Percentiles rank a stretch among this genome's conserved stretches.
These are phyloP conservation scores for Scheffersomyces ergatensis DNA, from an alignment of 805 yeast genomes.

Conservation along the genomic window DNA sequence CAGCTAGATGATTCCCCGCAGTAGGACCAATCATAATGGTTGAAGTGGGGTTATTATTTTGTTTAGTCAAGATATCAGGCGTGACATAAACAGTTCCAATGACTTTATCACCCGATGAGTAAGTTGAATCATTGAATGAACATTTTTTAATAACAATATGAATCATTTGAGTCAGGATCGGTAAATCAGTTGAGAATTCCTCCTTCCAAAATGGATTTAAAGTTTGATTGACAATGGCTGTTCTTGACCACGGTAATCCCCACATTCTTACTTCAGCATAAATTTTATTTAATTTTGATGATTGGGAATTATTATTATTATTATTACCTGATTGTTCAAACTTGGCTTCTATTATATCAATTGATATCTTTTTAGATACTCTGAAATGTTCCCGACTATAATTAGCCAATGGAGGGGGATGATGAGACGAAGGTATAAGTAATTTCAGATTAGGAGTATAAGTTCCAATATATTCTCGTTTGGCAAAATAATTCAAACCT, in stretches of 20 bases:
- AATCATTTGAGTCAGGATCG: slow-evolving; percentile 52
- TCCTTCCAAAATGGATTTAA: slow-evolving; percentile 82
- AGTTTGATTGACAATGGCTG: slow-evolving; percentile 55
- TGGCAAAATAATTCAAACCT: slow-evolving; percentile 61
- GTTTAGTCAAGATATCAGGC: slow-evolving; percentile 46
- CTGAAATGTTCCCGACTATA: slow-evolving; percentile 41
- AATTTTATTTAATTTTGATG: slow-evolving; percentile 25
- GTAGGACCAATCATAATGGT: slow-evolving; percentile 30
- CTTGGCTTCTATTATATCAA: slow-evolving; percentile 67
- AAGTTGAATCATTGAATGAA: slow-evolving; percentile 15
- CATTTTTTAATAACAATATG: slow-evolving; percentile 46
- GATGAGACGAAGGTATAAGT: neutral
- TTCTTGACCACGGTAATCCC: slow-evolving; percentile 74
- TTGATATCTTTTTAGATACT: slow-evolving; percentile 48
- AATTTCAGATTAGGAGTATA: neutral
- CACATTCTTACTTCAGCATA: slow-evolving; percentile 75
- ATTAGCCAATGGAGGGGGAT: slow-evolving; percentile 9
- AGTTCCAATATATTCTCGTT: slow-evolving; percentile 49
- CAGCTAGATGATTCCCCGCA: slow-evolving; percentile 18
- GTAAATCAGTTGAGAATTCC: slow-evolving; percentile 60
- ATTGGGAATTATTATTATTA: slow-evolving; percentile 1
- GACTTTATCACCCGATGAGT: slow-evolving; percentile 34
- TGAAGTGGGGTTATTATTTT: slow-evolving; percentile 22
- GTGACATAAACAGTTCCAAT: slow-evolving; percentile 56
- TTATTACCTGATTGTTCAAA: slow-evolving; percentile 28